phyloP scores from a whole-genome alignment of 1,139 yeast genomes.

The Diutina pseudorugosa region DNA sequence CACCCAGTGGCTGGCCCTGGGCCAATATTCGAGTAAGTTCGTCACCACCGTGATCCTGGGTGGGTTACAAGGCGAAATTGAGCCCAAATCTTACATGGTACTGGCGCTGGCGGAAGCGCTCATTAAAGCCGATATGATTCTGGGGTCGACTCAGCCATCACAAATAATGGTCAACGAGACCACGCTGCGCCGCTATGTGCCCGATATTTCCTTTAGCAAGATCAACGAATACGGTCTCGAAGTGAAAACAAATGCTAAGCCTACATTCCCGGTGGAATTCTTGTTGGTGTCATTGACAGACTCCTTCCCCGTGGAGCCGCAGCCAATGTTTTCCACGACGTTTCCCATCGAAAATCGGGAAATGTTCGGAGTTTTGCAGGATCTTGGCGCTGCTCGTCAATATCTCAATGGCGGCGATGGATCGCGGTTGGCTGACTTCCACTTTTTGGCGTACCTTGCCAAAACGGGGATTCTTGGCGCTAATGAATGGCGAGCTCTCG shows the following conservation, averaged over 20 bases:
- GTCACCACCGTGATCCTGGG: slow-evolving; percentile 92
- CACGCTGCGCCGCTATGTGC: slow-evolving; percentile 67
- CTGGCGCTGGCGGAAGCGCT: slow-evolving; percentile 81
- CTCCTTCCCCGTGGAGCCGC: slow-evolving; percentile 70
- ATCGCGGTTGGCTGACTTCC: slow-evolving; percentile 51
- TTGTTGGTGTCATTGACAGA: slow-evolving; percentile 80
- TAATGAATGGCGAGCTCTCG: slow-evolving; percentile 37
- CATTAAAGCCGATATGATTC: slow-evolving; percentile 73
- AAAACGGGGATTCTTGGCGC: slow-evolving; percentile 39
- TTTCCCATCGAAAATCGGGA: slow-evolving; percentile 77
- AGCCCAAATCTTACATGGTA: slow-evolving; percentile 84
- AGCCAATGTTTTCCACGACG: slow-evolving; percentile 30
- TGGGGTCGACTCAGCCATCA: slow-evolving; percentile 86
- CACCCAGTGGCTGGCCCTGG: slow-evolving; percentile 54
- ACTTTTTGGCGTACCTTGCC: slow-evolving; percentile 48
- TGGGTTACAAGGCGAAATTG: slow-evolving; percentile 76
- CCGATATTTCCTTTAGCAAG: slow-evolving; percentile 80
- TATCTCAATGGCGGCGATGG: slow-evolving; percentile 38
- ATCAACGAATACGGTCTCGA: slow-evolving; percentile 82
- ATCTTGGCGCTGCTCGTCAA: slow-evolving; percentile 27
- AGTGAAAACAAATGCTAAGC: slow-evolving; percentile 83
- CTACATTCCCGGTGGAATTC: slow-evolving; percentile 93
- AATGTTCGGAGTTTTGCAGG: slow-evolving; percentile 63
- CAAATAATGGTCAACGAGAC: slow-evolving; percentile 73
- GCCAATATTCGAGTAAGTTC: slow-evolving; percentile 72